Percentiles rank a stretch among this genome's conserved stretches.
Conservation (phyloP, 2,329 filamentous ascomycete genomes). For the Colletotrichum camelliae region DNA sequence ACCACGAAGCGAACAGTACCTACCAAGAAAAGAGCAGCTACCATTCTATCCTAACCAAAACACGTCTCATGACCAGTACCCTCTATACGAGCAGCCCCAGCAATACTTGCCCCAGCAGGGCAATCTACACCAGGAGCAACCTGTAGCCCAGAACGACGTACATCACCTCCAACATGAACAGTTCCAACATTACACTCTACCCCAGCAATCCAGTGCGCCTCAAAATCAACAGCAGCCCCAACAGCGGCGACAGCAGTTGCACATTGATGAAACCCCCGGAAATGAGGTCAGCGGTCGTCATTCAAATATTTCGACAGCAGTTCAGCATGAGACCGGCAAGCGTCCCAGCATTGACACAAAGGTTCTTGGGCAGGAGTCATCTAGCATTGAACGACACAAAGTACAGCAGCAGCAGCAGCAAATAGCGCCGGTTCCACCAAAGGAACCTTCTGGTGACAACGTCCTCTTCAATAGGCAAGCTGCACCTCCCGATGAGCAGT, state of each 20-base stretch:
- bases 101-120: background rate
- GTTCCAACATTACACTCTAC: background rate
- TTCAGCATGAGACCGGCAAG: background rate
- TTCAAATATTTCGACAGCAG: background rate
- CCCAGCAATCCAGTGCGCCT: background rate
- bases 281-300: background rate
- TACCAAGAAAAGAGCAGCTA: background rate
- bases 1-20: background rate
- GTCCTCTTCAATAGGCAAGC: background rate
- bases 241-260: background rate
- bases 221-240: background rate
- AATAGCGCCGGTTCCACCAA: no score
- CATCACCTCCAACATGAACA: background rate
- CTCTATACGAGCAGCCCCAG: background rate
- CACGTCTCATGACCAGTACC: background rate
- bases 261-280: background rate
- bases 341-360: background rate
- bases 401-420: background rate
- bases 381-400: background rate
- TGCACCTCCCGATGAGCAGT: background rate
- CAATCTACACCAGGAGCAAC: background rate
- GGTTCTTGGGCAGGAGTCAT: background rate
- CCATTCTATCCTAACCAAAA: background rate
- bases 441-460: background rate
- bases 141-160: background rate